Evolutionary conservation across 768 basidiomycete species (phyloP).

Genomic region (Candolleomyces eurysporus): DNA sequence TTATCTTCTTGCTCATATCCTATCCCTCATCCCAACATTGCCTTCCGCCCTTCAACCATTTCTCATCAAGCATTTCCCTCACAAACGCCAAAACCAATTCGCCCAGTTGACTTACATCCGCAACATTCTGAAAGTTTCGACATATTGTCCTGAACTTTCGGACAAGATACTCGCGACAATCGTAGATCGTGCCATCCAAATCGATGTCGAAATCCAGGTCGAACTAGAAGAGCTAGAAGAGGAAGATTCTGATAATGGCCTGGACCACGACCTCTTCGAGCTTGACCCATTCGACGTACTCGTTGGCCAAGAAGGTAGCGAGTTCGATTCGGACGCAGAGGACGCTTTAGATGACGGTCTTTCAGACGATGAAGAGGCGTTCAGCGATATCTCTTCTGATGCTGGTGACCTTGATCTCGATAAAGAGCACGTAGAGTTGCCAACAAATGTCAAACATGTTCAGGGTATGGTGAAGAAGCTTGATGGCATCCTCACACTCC

Average conservation of each 20-base stretch:
- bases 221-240: constrained; percentile 91
- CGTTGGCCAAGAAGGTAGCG: constrained; percentile 70
- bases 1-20: constrained; percentile 78
- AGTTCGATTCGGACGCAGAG: constrained; percentile 24
- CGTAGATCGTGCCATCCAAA: constrained; percentile 91
- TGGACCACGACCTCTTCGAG: constrained; percentile 59
- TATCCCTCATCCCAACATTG: constrained; percentile 88
- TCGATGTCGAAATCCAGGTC: constrained; percentile 98
- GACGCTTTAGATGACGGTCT: constrained; percentile 53
- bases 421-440: constrained; percentile 36
- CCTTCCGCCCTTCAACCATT: constrained; percentile 85
- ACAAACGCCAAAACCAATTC: constrained; percentile 82
- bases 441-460: constrained; percentile 63
- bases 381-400: constrained; percentile 79
- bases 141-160: constrained; percentile 85
- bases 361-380: constrained; percentile 50
- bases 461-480: constrained; percentile 90
- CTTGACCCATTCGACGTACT: constrained; percentile 86
- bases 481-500: constrained; percentile 79
- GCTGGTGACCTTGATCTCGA: constrained; percentile 49
- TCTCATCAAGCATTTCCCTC: constrained; percentile 83
- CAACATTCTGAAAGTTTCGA: constrained; percentile 78
- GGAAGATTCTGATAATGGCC: constrained; percentile 45
- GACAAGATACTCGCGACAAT: constrained; percentile 85
- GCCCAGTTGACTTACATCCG: constrained; percentile 88